Evolutionary conservation across 495 filamentous ascomycete genomes (phyloP), one percentile per base, ranked within the genome.

Genomic region (Penicillium bialowiezense): DNA sequence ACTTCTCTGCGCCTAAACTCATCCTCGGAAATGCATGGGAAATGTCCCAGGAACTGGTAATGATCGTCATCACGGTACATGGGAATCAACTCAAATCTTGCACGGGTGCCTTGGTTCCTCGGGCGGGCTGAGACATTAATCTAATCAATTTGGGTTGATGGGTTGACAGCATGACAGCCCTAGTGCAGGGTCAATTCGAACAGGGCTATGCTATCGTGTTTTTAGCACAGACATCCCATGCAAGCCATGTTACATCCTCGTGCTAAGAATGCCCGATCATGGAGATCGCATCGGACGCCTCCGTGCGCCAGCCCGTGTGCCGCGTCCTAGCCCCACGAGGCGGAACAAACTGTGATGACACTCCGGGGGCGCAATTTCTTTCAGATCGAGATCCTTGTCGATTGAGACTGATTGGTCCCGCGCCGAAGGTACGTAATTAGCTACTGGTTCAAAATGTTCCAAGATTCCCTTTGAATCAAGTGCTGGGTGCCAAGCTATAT

Each of bases 241-340:
- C 36, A n/a, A 39, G 36, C 20, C 36, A 39, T 33, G 48, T 39
- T 13, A 23, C n/a, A 38, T 10, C 33, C 12, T 37, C 20, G 37
- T 46, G 43, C 50, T 33, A 50, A 36, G 45, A 42, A 48, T 50
- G 8, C 23, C 9, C 24, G 43, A 51, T 54, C 46, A 31, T 12
- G 45, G n/a, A 29, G 48, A 48, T 51, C 43, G n/a, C 6, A 37
- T 43, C 38, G 32, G 54, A 17, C 48, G 39, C 38, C 54, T 52
- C 54, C 40, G 44, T 56, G 20, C 42, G 40, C 32, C 45, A 35
- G 15, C n/a, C 39, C 24, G 41, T 56, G 55, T 51, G 48, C 52
- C 55, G 55, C 50, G 42, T 58, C 46, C 37, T 19, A 46, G 56
- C 44, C 48, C 56, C 56, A 59, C 56, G 42, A 44, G 51, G 40